phyloP scores from a whole-genome alignment of 805 yeast genomes.

The Ascoidea asiatica region DNA sequence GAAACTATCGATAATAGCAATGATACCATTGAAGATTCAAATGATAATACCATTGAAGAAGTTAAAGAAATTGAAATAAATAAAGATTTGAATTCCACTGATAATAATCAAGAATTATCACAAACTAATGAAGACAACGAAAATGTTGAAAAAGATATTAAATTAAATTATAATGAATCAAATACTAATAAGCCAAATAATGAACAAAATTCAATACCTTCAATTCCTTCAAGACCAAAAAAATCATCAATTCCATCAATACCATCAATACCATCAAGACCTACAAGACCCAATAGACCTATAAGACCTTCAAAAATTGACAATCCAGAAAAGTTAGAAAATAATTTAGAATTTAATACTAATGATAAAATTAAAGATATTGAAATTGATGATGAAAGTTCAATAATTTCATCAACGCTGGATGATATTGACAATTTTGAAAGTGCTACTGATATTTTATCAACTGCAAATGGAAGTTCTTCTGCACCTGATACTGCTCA shows the following conservation, averaged over 20 bases:
- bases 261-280: slow-evolving; percentile 2
- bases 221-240: neutral
- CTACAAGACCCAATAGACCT: neutral
- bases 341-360: neutral
- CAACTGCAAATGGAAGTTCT: too few species aligned
- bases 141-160: neutral
- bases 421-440: too few species aligned
- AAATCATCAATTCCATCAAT: neutral
- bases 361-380: neutral
- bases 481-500: too few species aligned
- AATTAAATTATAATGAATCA: neutral
- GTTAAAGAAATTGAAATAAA: neutral
- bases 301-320: too few species aligned
- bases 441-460: too few species aligned
- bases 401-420: too few species aligned
- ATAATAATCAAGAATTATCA: neutral
- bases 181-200: neutral
- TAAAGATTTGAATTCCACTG: neutral
- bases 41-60: neutral
- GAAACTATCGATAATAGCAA: neutral
- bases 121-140: neutral
- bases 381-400: neutral
- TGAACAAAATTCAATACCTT: neutral
- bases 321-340: too few species aligned
- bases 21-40: neutral